Evolutionary conservation across 306 rosid species (phyloP).

Genomic region (Myrica gale): DNA sequence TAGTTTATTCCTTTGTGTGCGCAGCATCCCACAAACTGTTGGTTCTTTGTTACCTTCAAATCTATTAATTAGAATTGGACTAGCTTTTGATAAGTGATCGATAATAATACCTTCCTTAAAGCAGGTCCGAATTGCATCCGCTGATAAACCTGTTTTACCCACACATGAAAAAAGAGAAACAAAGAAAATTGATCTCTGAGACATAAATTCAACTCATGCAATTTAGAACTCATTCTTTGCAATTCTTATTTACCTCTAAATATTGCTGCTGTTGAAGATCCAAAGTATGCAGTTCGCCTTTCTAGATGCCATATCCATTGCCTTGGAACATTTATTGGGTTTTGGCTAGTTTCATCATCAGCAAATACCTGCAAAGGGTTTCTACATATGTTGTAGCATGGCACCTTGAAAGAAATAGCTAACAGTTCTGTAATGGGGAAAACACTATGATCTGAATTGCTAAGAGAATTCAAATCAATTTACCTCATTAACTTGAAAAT

Average conservation of each 20-base stretch:
- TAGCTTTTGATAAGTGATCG: neutral
- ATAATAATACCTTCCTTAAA: conserved; percentile 45
- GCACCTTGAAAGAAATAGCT: neutral
- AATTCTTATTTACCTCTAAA: conserved; percentile 39
- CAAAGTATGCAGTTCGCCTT: conserved; percentile 40
- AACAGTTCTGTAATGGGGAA: neutral
- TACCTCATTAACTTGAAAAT: conserved; percentile 83
- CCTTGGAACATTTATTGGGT: conserved; percentile 57
- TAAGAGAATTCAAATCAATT: neutral
- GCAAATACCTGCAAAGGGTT: conserved; percentile 49
- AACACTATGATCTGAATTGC: neutral
- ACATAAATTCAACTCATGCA: neutral
- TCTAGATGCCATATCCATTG: conserved; percentile 42
- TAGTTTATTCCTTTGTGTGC: neutral
- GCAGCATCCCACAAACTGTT: too few relatives aligned
- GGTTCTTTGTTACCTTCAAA: neutral
- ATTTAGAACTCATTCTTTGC: neutral
- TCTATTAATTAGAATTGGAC: neutral
- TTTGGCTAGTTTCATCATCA: conserved; percentile 44
- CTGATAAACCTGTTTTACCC: conserved; percentile 33
- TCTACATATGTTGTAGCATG: neutral
- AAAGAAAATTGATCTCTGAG: neutral
- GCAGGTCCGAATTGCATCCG: conserved; percentile 9
- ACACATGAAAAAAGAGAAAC: neutral
- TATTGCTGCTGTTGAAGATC: conserved; percentile 43